A percentile compares a stretch with the other conserved stretches of the same genome.
Evolutionary conservation across 1,284 basidiomycete species (phyloP).

Genomic region (Neolentinus lepideus): DNA sequence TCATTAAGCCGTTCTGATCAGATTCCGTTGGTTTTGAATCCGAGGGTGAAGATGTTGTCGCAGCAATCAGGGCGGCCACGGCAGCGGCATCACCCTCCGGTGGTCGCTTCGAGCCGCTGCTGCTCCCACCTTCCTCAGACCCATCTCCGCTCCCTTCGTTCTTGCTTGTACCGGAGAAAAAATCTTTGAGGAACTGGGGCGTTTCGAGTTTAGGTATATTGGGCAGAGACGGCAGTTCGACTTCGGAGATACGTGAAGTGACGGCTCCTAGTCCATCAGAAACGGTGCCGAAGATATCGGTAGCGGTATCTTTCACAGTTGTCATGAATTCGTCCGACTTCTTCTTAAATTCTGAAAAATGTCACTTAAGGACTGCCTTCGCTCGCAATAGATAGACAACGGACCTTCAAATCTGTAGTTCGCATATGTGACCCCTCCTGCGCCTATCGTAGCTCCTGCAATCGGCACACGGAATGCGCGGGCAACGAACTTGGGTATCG

Average conservation of each 20-base stretch:
- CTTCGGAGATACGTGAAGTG: conserved; percentile 46
- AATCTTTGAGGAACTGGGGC: conserved; percentile 66
- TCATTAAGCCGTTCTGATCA: conserved; percentile 74
- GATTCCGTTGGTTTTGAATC: conserved; percentile 43
- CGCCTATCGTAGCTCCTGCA: conserved; percentile 80
- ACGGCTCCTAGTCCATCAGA: conserved; percentile 58
- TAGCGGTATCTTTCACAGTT: conserved; percentile 60
- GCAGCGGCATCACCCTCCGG: conserved; percentile 49
- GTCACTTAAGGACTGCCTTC: background rate
- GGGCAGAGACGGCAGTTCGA: conserved; percentile 43
- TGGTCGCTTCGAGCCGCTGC: conserved; percentile 25
- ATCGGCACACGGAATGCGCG: conserved; percentile 82
- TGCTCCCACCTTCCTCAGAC: conserved; percentile 17
- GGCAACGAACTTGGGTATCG: conserved; percentile 77
- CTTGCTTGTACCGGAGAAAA: conserved; percentile 42
- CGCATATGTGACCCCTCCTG: conserved; percentile 86
- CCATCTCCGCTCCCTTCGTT: conserved; percentile 18
- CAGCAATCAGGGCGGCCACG: conserved; percentile 69
- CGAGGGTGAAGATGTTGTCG: conserved; percentile 66
- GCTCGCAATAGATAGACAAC: conserved; percentile 15
- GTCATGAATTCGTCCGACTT: conserved; percentile 60
- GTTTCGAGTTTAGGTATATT: conserved; percentile 54
- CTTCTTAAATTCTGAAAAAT: conserved; percentile 57
- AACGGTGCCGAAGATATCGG: conserved; percentile 58
- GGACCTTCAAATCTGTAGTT: conserved; percentile 91